phyloP scores from a whole-genome alignment of 2,329 filamentous ascomycete species.

The Talaromyces sp. region DNA sequence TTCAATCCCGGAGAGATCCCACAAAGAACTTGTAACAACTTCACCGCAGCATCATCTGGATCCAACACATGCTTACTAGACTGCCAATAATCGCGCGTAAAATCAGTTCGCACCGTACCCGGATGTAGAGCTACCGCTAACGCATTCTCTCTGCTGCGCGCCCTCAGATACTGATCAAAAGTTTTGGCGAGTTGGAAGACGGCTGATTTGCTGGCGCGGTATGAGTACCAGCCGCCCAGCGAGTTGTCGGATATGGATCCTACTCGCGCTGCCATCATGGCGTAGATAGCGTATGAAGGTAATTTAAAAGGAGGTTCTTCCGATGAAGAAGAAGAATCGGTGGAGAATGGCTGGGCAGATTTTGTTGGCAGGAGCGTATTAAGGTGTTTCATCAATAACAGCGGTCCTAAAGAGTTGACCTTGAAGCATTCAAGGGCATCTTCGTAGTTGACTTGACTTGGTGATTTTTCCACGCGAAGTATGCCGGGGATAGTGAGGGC shows the following conservation, averaged over 20 bases:
- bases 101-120: slow-evolving; percentile 72
- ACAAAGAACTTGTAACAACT: slow-evolving; percentile 59
- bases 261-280: slow-evolving; percentile 75
- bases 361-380: slow-evolving; percentile 64
- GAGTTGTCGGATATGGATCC: slow-evolving; percentile 70
- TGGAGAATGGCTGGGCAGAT: slow-evolving; percentile 30
- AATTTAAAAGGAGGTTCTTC: slow-evolving; percentile 37
- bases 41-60: slow-evolving; percentile 63
- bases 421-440: slow-evolving; percentile 65
- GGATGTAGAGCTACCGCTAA: slow-evolving; percentile 71
- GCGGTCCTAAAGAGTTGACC: slow-evolving; percentile 69
- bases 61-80: slow-evolving; percentile 63
- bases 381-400: slow-evolving; percentile 76
- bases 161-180: slow-evolving; percentile 64
- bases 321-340: background rate
- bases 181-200: slow-evolving; percentile 69
- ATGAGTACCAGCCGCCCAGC: slow-evolving; percentile 77
- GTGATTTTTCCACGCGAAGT: slow-evolving; percentile 69
- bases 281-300: slow-evolving; percentile 59
- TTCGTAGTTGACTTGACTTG: slow-evolving; percentile 59
- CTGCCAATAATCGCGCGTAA: slow-evolving; percentile 70
- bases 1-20: slow-evolving; percentile 36
- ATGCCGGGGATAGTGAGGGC: slow-evolving; percentile 69
- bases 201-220: slow-evolving; percentile 71
- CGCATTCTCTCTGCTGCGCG: slow-evolving; percentile 58